These are phyloP conservation scores for Yamadazyma sp. DNA, from an alignment of 805 yeast species.

Conservation along the genomic window DNA sequence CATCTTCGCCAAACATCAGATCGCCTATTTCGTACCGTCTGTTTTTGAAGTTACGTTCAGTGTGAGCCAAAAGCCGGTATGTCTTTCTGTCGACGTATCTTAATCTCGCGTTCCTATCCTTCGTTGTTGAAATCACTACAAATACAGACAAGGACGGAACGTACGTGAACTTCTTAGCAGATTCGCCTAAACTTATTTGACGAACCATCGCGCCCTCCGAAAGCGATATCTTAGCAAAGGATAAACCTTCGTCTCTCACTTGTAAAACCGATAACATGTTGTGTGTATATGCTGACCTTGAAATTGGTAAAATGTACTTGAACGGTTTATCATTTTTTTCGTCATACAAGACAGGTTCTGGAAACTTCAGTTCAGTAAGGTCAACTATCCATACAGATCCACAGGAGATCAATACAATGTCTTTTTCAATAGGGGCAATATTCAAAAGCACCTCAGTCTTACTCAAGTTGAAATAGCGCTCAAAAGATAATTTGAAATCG, in stretches of 20 bases:
- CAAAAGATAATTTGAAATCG: conserved; percentile 9
- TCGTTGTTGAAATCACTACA: conserved; percentile 31
- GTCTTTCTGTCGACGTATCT: conserved; percentile 35
- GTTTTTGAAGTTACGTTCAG: conserved; percentile 21
- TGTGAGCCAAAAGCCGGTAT: conserved; percentile 22
- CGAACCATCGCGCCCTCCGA: conserved; percentile 24
- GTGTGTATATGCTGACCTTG: neutral
- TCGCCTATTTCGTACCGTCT: conserved; percentile 18
- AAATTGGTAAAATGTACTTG: conserved; percentile 6
- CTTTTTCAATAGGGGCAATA: conserved; percentile 15
- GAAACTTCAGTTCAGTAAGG: conserved; percentile 25
- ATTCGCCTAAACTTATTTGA: conserved; percentile 32
- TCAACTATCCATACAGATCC: conserved; percentile 36
- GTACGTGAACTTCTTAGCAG: conserved; percentile 32
- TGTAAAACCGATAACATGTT: conserved; percentile 5
- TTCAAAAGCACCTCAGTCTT: conserved; percentile 26
- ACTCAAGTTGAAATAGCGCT: conserved; percentile 24
- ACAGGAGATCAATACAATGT: conserved; percentile 24
- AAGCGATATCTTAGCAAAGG: conserved; percentile 25
- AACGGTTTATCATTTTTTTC: conserved; percentile 34
- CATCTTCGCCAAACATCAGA: conserved; percentile 19
- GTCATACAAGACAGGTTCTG: conserved; percentile 33
- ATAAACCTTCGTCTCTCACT: conserved; percentile 39
- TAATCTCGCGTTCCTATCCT: conserved; percentile 24
- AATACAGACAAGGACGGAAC: conserved; percentile 29